Conservation (phyloP, 2,329 filamentous ascomycete genomes). For the Alternaria angustiovoidea region DNA sequence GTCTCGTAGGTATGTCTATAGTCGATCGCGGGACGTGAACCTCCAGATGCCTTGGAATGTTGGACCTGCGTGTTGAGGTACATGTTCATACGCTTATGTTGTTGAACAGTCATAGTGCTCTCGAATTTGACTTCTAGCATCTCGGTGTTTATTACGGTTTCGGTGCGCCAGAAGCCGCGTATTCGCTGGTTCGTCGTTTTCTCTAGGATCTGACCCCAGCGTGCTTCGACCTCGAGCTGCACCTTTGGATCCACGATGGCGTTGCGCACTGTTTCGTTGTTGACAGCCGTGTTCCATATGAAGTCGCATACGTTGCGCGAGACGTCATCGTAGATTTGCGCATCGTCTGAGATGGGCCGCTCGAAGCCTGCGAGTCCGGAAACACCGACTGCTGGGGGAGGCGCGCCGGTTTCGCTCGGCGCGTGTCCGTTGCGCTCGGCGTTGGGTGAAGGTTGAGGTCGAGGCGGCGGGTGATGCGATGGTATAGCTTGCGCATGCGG, state of each 20-base stretch:
- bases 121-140: constrained; percentile 65
- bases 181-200: constrained; percentile 74
- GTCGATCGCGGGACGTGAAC: constrained; percentile 68
- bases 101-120: constrained; percentile 91
- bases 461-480: constrained; percentile 23
- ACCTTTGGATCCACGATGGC: constrained; percentile 66
- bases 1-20: constrained; percentile 85
- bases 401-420: constrained; percentile 13
- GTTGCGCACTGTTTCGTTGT: constrained; percentile 64
- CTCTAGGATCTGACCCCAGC: constrained; percentile 80
- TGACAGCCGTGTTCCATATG: constrained; percentile 75
- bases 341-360: constrained; percentile 71
- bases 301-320: constrained; percentile 83
- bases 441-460: constrained; percentile 20
- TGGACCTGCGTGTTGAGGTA: constrained; percentile 78
- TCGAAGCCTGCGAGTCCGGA: constrained; percentile 53
- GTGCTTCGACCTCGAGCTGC: constrained; percentile 92
- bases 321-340: constrained; percentile 74
- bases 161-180: constrained; percentile 73
- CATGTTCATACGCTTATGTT: constrained; percentile 84
- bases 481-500: constrained; percentile 25
- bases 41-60: constrained; percentile 56
- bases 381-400: constrained; percentile 14
- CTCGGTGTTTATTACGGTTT: constrained; percentile 40
- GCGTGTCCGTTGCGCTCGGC: constrained; percentile 32